Base-by-base conservation (phyloP, 129 eudicot genomes). In the Centaurea solstitialis region DNA sequence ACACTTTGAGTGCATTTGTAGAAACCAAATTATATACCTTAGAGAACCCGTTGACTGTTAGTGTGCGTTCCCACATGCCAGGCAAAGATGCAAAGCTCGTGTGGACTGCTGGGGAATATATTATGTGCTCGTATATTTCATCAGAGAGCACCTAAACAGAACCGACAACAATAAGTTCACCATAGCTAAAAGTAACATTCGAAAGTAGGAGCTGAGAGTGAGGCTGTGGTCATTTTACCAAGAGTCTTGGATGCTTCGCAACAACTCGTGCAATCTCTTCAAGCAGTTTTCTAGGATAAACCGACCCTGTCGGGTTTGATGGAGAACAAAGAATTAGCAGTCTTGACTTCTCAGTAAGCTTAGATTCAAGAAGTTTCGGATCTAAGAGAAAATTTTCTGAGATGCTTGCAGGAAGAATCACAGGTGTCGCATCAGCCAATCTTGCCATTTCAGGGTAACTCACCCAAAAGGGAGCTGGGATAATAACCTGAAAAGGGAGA, bases 361-460 rank as follows among this genome's bases (percentile, higher is more conserved):
- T 90, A 61, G 99, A 87, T 74, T 92, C 97, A 23, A 94, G 93
- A 83, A 92, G 86, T 83, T 90, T 86, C 15, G 97, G 97, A 71
- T 94, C 94, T 82, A 94, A 70, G 24, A 94, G 93, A 85, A 94
- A 94, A 78, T 89, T 89, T 86, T 92, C 97, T 0, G 99, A 92
- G 81, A 94, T 90, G 81, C 64, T 76, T 6, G 99, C 89, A 22
- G 96, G 94, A 62, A 94, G 90, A 79, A 94, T 89, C 83, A 94
- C 97, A 9, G 99, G 99, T 53, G 85, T 92, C 6, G 97, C 99
- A 71, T 94, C 99, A 1, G 97, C 97, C 81, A 94, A 76, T 78
- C 97, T 89, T 40, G 99, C 99, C 89, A 94, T 94, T 85, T 94
- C 99, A 53, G 99, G 99, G 90, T 94, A 94, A 88, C 97, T 94